Evolutionary conservation across 1,284 basidiomycete species (phyloP), one percentile per base, ranked within the genome.

Genomic region (Tausonia pullulans): DNA sequence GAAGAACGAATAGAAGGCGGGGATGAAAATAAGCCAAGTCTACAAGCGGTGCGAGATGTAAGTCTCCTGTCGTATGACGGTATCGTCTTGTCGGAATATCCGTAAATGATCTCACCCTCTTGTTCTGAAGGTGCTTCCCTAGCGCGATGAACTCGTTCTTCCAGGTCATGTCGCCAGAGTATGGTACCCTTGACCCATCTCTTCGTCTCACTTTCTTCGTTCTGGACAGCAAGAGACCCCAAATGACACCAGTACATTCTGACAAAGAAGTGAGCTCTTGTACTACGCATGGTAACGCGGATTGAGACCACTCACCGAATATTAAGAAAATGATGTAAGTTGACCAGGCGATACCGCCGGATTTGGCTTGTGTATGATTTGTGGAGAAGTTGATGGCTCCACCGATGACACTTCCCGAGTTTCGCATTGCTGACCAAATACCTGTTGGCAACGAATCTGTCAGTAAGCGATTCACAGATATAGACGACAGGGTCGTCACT

Each of bases 261-360:
- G 27, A 27, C 27, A 27, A 27, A 27, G 27, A 27, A 27, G 27
- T 27, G 27, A 27, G 27, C 27, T 27, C 27, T 27, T 27, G 27
- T 27, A 27, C 27, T 27, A 27, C 27, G 27, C 27, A 27, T 27
- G 27, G 27, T 27, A 27, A 27, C 27, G 27, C 27, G 27, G 2
- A 27, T 27, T 27, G 27, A 27, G 27, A 27, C 27, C 27, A 27
- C 27, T 27, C 27, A 27, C 27, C 27, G 49, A 73, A 70, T 3
- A 64, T 71, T 7, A 74, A 61, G 62, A 74, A 74, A 45, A 71
- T 69, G 16, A 71, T 55, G 60, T 72, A 74, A 11, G 72, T 73
- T 14, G 65, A 51, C 11, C 54, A 13, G 64, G 61, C 5, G 69
- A 67, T 14, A 73, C 65, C 27, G 11, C 72, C 72, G 3, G 61